phyloP scores from a whole-genome alignment of 2,329 filamentous ascomycete genomes.

The Monosporascus sp. region DNA sequence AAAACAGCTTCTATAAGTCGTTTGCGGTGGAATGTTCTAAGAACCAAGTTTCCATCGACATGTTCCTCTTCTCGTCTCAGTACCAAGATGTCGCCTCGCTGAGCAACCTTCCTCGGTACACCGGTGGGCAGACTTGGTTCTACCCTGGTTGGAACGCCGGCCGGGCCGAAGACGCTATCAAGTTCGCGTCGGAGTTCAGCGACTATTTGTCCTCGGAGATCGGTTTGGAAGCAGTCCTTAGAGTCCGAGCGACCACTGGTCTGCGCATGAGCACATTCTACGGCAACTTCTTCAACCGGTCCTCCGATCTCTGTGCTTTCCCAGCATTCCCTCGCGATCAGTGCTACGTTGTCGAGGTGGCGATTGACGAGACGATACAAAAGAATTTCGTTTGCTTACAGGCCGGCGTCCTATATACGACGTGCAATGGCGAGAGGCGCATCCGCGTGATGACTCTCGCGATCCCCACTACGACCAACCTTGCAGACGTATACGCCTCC shows the following conservation, averaged over 20 bases:
- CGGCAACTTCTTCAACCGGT: slow-evolving; percentile 98
- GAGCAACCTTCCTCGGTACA: slow-evolving; percentile 92
- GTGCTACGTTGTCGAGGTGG: slow-evolving; percentile 95
- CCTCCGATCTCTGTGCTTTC: slow-evolving; percentile 95
- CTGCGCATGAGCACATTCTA: slow-evolving; percentile 97
- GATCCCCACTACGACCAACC: slow-evolving; percentile 83
- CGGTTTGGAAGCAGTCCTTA: slow-evolving; percentile 88
- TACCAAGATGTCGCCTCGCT: slow-evolving; percentile 97
- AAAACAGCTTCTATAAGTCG: slow-evolving; percentile 96
- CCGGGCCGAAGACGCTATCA: slow-evolving; percentile 89
- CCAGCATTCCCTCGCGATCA: slow-evolving; percentile 96
- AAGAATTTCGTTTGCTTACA: slow-evolving; percentile 92
- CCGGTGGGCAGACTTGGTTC: slow-evolving; percentile 96
- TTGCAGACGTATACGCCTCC: slow-evolving; percentile 89
- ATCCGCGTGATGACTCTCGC: slow-evolving; percentile 93
- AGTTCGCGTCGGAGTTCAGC: slow-evolving; percentile 94
- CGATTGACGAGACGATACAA: slow-evolving; percentile 89
- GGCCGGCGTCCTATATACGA: slow-evolving; percentile 92
- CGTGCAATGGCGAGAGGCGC: slow-evolving; percentile 91
- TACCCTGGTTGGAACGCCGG: slow-evolving; percentile 98
- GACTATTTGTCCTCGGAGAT: slow-evolving; percentile 97
- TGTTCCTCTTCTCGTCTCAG: slow-evolving; percentile 94
- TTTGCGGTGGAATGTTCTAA: slow-evolving; percentile 99
- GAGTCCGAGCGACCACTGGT: slow-evolving; percentile 90
- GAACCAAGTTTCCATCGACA: slow-evolving; percentile 96